These are phyloP conservation scores for Zoysia matrella DNA, from an alignment of 202 grass and related monocot species.

Conservation along the genomic window DNA sequence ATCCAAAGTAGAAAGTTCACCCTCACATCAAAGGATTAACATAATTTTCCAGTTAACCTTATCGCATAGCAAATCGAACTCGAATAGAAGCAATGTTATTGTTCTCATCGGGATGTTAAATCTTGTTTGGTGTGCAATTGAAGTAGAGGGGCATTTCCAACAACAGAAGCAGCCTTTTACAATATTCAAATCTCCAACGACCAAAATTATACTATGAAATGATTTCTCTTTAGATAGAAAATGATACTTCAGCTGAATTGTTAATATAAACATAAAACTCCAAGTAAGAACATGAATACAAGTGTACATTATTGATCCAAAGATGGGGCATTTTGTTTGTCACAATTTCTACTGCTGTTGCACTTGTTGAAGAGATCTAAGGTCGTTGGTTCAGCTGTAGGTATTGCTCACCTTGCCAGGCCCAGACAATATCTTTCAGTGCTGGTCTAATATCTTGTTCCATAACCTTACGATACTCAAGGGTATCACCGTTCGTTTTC, in stretches of 20 bases:
- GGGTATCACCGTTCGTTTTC: slow-evolving; percentile 71
- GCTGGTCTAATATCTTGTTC: slow-evolving; percentile 69
- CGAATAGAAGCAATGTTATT: not conserved
- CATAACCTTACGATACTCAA: slow-evolving; percentile 77
- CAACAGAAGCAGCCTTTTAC: not conserved
- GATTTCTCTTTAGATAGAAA: not conserved
- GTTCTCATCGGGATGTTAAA: not conserved
- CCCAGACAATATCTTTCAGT: slow-evolving; percentile 90
- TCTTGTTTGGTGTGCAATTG: not conserved
- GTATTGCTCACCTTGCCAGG: slow-evolving; percentile 75
- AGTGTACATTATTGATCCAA: slow-evolving; percentile 23
- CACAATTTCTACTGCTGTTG: not conserved
- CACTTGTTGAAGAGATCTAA: not conserved
- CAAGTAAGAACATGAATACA: not conserved
- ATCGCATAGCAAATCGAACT: not conserved
- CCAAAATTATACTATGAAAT: not conserved
- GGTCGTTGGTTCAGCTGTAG: not conserved
- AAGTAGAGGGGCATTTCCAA: not conserved
- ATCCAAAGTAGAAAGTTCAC: no score
- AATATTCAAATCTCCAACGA: not conserved
- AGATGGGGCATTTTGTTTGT: not conserved
- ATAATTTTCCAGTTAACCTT: not conserved
- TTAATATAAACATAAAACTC: not conserved
- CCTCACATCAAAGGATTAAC: no score
- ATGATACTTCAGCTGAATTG: not conserved